phyloP scores from a whole-genome alignment of 331 rosid species.

The Malus hybrid region DNA sequence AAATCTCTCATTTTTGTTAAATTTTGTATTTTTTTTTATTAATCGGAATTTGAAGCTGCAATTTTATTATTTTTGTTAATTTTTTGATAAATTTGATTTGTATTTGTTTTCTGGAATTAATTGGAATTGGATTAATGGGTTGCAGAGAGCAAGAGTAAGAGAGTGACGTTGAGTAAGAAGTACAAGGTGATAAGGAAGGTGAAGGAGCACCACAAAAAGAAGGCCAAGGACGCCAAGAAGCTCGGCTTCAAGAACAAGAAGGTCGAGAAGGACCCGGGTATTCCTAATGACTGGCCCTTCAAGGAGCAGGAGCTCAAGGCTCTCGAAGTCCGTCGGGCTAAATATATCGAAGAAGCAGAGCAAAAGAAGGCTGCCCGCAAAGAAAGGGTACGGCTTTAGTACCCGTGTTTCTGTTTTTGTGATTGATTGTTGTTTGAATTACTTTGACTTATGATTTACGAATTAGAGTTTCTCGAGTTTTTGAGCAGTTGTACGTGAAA shows the following conservation, averaged over 20 bases:
- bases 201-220: slow-evolving; percentile 72
- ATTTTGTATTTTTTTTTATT: neutral
- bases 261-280: slow-evolving; percentile 94
- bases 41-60: no score
- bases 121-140: neutral
- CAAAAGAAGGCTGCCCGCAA: slow-evolving; percentile 84
- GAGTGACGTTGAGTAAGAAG: slow-evolving; percentile 71
- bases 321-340: slow-evolving; percentile 76
- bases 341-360: slow-evolving; percentile 59
- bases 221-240: slow-evolving; percentile 87
- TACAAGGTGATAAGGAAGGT: slow-evolving; percentile 75
- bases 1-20: neutral
- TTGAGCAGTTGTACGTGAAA: neutral
- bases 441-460: neutral
- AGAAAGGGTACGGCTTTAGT: slow-evolving; percentile 60
- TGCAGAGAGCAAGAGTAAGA: slow-evolving; percentile 93
- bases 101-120: neutral
- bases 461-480: neutral
- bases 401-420: neutral
- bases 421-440: neutral
- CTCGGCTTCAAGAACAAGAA: slow-evolving; percentile 44
- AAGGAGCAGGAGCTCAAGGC: slow-evolving; percentile 92
- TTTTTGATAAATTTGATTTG: no score
- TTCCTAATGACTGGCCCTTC: slow-evolving; percentile 96
- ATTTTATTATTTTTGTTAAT: neutral